Evolutionary conservation across 139 green algal species (phyloP).

Genomic region (Chlamydomonas eustigma): DNA sequence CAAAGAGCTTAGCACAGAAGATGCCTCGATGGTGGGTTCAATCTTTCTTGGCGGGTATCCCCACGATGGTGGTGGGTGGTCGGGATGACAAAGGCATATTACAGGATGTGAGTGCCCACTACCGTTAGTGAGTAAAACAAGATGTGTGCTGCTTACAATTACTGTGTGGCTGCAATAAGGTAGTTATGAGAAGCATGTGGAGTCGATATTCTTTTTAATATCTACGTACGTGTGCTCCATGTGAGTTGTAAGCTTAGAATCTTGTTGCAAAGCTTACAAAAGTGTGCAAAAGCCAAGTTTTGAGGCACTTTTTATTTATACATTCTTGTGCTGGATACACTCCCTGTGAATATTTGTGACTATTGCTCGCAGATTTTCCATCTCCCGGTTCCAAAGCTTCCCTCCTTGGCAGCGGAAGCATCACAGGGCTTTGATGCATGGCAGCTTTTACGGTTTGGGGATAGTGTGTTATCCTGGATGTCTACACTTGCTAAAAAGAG

Average conservation of each 20-base stretch:
- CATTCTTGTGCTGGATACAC: too few species aligned
- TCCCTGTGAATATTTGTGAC: not conserved
- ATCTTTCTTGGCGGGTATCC: constrained; percentile 45
- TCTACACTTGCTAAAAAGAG: not conserved
- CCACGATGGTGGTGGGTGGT: constrained; percentile 37
- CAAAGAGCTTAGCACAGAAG: constrained; percentile 31
- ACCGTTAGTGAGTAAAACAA: not conserved
- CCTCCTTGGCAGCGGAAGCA: not conserved
- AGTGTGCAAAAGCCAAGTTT: too few species aligned
- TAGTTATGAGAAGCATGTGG: not conserved
- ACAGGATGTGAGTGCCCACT: not conserved
- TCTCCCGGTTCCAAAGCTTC: not conserved
- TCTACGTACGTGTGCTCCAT: too few species aligned
- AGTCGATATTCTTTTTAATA: not conserved
- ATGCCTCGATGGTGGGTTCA: constrained; percentile 50
- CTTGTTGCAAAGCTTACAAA: too few species aligned
- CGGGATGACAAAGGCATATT: constrained; percentile 40
- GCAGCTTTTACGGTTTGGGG: constrained; percentile 3
- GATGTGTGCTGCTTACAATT: not conserved
- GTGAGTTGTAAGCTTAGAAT: too few species aligned
- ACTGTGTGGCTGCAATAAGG: not conserved
- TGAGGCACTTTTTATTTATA: too few species aligned
- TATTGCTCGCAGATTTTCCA: not conserved
- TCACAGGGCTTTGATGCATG: not conserved
- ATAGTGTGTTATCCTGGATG: constrained; percentile 3